phyloP scores from a whole-genome alignment of 2,329 filamentous ascomycete genomes.

The Hymenoscyphus fraxineus region DNA sequence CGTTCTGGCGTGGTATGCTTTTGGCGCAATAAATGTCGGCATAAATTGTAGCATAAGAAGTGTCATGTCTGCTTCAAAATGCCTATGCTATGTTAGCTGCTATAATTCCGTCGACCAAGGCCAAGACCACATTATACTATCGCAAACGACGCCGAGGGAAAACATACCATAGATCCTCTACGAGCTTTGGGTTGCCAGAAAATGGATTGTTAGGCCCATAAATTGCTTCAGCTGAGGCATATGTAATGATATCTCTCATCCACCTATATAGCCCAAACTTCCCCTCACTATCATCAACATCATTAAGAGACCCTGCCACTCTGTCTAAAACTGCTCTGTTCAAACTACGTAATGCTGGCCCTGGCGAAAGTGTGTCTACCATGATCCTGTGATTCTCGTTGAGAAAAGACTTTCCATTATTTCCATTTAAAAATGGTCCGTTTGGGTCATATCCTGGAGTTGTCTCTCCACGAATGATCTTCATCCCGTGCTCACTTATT shows the following conservation, averaged over 20 bases:
- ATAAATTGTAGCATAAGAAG: constrained; percentile 35
- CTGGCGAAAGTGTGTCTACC: constrained; percentile 34
- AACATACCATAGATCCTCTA: constrained; percentile 39
- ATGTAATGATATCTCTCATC: constrained; percentile 39
- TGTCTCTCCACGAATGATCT: constrained; percentile 31
- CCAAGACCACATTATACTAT: not conserved
- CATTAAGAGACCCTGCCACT: constrained; percentile 35
- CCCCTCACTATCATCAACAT: constrained; percentile 25
- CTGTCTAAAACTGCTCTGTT: constrained; percentile 38
- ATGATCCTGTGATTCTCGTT: constrained; percentile 38
- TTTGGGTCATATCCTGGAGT: constrained; percentile 28
- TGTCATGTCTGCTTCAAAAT: constrained; percentile 32
- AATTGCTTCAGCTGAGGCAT: constrained; percentile 41
- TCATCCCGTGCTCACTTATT: constrained; percentile 34
- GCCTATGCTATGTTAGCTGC: constrained; percentile 23
- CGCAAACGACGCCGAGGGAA: not conserved
- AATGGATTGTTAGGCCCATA: constrained; percentile 46
- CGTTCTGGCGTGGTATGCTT: constrained; percentile 36
- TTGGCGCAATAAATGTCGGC: constrained; percentile 35
- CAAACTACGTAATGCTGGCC: constrained; percentile 38
- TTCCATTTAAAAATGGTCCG: constrained; percentile 26
- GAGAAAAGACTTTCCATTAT: constrained; percentile 34
- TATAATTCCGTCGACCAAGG: not conserved
- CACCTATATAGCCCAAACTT: constrained; percentile 39
- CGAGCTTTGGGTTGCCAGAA: constrained; percentile 34